Evolutionary conservation across 495 filamentous ascomycete genomes (phyloP).

Genomic region (Haplographium delicatum): DNA sequence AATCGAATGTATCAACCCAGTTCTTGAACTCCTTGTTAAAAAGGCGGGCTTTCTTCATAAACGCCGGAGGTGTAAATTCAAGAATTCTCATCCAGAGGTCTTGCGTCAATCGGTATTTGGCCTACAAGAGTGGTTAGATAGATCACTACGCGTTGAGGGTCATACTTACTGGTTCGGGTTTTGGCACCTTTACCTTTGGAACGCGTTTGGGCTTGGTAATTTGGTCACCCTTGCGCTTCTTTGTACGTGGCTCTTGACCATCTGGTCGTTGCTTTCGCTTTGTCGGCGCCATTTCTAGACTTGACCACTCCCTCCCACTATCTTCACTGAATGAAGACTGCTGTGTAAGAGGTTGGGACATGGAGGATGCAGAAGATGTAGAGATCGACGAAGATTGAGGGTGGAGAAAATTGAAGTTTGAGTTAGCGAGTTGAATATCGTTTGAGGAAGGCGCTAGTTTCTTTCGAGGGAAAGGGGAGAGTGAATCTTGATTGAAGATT

Average conservation of each 20-base stretch:
- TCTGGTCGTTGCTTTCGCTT: conserved; percentile 12
- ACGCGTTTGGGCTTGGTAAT: neutral
- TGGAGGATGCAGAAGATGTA: too few species aligned
- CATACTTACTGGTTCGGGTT: conserved; percentile 9
- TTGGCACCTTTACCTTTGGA: conserved; percentile 9
- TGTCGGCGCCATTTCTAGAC: neutral
- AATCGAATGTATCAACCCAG: conserved; percentile 16
- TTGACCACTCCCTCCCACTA: neutral
- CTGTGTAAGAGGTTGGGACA: too few species aligned
- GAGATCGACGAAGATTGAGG: neutral
- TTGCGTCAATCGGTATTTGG: neutral
- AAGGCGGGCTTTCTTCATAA: conserved; percentile 21
- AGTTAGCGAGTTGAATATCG: too few species aligned
- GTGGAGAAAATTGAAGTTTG: too few species aligned
- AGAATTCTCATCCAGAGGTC: conserved; percentile 25
- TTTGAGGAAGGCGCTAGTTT: too few species aligned
- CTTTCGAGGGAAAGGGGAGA: too few species aligned
- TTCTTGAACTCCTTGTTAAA: conserved; percentile 13
- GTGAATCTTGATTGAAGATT: too few species aligned
- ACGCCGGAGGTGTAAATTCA: conserved; percentile 23
- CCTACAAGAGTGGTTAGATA: neutral
- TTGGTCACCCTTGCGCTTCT: conserved; percentile 12
- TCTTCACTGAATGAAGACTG: neutral
- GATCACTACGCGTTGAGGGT: neutral
- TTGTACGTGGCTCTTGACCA: neutral